Evolutionary conservation across 768 basidiomycete genomes (phyloP).

Genomic region (Xerocomellus chrysenteron): DNA sequence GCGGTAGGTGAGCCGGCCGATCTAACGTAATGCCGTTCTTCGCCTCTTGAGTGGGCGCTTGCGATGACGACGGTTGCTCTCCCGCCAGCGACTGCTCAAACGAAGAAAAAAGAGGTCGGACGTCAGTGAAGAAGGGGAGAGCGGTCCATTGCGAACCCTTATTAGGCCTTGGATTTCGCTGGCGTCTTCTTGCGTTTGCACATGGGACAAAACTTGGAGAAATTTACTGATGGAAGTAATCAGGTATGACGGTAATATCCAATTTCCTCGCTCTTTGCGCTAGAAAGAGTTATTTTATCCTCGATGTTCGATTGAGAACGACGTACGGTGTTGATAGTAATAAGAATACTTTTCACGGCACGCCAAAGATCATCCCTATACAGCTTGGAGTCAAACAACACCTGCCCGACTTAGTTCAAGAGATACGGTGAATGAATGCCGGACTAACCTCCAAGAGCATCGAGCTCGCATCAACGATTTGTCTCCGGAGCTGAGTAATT

Average conservation of each 20-base stretch:
- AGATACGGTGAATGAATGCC: not conserved
- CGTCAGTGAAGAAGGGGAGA: conserved; percentile 37
- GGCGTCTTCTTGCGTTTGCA: conserved; percentile 21
- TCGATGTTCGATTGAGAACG: not conserved
- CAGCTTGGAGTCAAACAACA: conserved; percentile 25
- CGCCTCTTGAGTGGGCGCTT: conserved; percentile 14
- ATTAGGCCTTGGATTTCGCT: conserved; percentile 43
- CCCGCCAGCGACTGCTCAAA: conserved; percentile 45
- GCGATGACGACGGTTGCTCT: conserved; percentile 18
- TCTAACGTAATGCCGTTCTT: conserved; percentile 16
- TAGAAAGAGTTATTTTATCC: conserved; percentile 33
- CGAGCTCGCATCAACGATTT: conserved; percentile 50
- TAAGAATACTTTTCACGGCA: conserved; percentile 22
- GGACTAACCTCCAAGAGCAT: conserved; percentile 45
- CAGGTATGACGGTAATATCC: conserved; percentile 44
- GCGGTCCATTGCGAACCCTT: conserved; percentile 56
- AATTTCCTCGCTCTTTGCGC: conserved; percentile 43
- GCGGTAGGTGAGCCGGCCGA: conserved; percentile 31
- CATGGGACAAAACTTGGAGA: conserved; percentile 25
- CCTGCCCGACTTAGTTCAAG: conserved; percentile 8
- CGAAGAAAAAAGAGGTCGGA: conserved; percentile 39
- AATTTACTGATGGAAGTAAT: conserved; percentile 35
- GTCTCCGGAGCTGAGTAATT: conserved; percentile 40
- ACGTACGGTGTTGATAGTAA: conserved; percentile 27
- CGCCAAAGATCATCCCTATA: conserved; percentile 25